Evolutionary conservation across 1,284 basidiomycete species (phyloP), one percentile per base, ranked within the genome.

Genomic region (Cystobasidium sp.): DNA sequence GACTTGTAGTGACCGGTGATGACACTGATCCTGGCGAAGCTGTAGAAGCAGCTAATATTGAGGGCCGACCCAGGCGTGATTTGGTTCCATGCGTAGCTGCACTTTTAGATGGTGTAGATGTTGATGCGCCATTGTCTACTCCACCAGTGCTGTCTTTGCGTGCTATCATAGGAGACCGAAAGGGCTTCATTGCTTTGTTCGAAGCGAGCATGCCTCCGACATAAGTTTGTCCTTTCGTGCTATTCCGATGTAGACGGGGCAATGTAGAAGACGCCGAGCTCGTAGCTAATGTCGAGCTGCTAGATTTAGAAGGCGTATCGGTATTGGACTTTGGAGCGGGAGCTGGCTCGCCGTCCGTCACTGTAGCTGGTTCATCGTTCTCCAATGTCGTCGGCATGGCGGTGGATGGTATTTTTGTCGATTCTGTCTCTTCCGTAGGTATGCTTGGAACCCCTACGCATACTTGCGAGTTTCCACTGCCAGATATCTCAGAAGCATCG

Each of bases 181-280:
- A 65, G 3, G 70, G 62, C 24, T 55, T 73, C 70, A 73, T 73
- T 22, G 70, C 52, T 18, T 66, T 66, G 16, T 49, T 62, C 4
- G 70, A 73, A 14, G 70, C 70, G 16, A 73, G 44, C 52, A 73
- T 62, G 8, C 70, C 70, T 62, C 70, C 70, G 41, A 73, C 62
- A n/a, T 52, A 52, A n/a, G 64, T 66, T 24, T 63, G 39, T 9
- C 61, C 61, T 46, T 47, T 49, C 24, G 46, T 49, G 24, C 46
- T 63, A 14, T 20, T 22, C 20, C 31, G 37, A 24, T 63, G 56
- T n/a, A 43, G 20, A 1, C 56, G 8, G n/a, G 56, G n/a, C 1
- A 59, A 9, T 6, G 12, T 43, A n/a, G 56, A n/a, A 59, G 56
- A 31, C 14, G 56, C 41, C 1, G 56, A 59, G n/a, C 14, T 18